Evolutionary conservation across 805 yeast genomes (phyloP), one percentile per base, ranked within the genome.

Genomic region (Wilhelminamyces savonicus): DNA sequence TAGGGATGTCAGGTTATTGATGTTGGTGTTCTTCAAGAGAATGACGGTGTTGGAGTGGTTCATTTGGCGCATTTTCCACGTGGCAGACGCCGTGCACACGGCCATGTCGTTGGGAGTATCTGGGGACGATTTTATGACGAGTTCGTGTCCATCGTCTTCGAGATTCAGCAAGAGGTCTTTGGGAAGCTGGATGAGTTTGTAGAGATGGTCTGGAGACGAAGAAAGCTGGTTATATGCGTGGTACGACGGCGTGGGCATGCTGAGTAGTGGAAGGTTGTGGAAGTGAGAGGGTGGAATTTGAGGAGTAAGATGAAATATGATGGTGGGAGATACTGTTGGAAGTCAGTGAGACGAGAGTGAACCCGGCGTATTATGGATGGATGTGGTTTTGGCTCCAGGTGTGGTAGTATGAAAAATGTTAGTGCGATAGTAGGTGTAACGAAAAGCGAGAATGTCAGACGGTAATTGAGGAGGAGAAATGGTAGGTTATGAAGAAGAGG

Each of bases 21-120:
- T 19, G 7, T 29, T 29, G 40, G 39, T 24, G 29, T 45, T 41
- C 23, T 40, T 40, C 49, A 74, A 48, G 14, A 87, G 37, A 41
- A 86, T 50, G n/a, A 83, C 78, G 4, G 90, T 72, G 52, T 90
- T 87, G 6, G 96, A 82, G 52, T 90, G 97, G 48, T 85, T 84
- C 62, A 82, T 79, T 45, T 82, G 88, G 30, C 85, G 66, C 12
- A 87, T 43, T 26, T 65, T 62, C 72, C 74, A 87, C 0, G 94
- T 82, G 29, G 63, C 53, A 17, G 56, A 40, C 3, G 56, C 41
- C 1, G 90, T 72, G 35, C 88, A 80, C 11, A 86, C 50, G 18
- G 75, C 85, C 7, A 83, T 71, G 25, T 66, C 69, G 17, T 52
- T 39, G 18, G 39, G 39, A 7, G 31, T 32, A 14, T 36, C 33